phyloP scores from a whole-genome alignment of 805 yeast species.

The Metschnikowia lunata region DNA sequence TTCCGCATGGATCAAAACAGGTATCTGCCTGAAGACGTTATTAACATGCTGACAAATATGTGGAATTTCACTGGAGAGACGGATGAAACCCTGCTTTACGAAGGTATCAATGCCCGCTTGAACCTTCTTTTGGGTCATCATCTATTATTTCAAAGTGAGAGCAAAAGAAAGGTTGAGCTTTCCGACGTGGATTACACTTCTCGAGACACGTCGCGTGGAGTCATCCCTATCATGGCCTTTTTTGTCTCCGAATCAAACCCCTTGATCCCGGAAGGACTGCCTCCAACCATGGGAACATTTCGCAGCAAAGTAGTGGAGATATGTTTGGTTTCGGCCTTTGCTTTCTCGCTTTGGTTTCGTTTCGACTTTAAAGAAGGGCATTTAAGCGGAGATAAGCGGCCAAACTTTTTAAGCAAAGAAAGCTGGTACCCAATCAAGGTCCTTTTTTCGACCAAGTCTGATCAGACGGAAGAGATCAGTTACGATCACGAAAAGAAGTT shows the following conservation, averaged over 20 bases:
- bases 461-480: not conserved
- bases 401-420: not conserved
- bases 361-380: conserved; percentile 7
- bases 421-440: conserved; percentile 3
- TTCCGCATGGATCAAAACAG: not conserved
- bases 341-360: conserved; percentile 9
- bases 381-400: not conserved
- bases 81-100: not conserved
- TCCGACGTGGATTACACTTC: not conserved
- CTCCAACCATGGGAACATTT: not conserved
- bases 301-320: conserved; percentile 6
- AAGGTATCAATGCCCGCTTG: not conserved
- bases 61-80: not conserved
- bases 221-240: not conserved
- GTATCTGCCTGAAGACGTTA: not conserved
- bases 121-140: not conserved
- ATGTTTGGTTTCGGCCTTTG: conserved; percentile 6
- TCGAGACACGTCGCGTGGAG: not conserved
- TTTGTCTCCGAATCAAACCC: not conserved
- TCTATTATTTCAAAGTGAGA: not conserved
- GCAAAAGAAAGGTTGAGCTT: not conserved
- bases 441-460: conserved; percentile 1
- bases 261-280: not conserved
- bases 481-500: not conserved
- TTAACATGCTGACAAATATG: not conserved